These are phyloP conservation scores for Cynara cardunculus DNA, from an alignment of 129 eudicot species.

Conservation along the genomic window DNA sequence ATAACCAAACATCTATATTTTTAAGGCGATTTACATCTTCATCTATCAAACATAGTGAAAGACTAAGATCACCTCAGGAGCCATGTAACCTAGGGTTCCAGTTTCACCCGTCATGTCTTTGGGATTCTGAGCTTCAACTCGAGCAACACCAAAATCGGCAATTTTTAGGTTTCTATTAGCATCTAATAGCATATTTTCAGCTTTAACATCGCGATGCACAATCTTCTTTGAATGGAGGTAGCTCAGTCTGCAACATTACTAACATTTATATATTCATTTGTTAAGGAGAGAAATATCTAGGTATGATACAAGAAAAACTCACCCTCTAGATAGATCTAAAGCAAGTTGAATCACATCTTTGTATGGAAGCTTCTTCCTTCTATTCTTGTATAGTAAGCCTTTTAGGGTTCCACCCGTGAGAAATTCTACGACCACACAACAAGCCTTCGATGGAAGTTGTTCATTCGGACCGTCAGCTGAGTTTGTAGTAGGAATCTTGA, in stretches of 20 bases:
- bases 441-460: slow-evolving; percentile 73
- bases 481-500: slow-evolving; percentile 64
- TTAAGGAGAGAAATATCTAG: not conserved
- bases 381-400: slow-evolving; percentile 50
- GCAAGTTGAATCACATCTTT: slow-evolving; percentile 85
- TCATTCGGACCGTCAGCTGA: slow-evolving; percentile 43
- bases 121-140: slow-evolving; percentile 91
- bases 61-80: slow-evolving; percentile 74
- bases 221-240: slow-evolving; percentile 86
- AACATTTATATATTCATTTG: not conserved
- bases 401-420: slow-evolving; percentile 79
- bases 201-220: slow-evolving; percentile 93
- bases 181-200: slow-evolving; percentile 86
- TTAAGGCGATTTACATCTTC: not conserved
- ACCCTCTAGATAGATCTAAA: slow-evolving; percentile 86
- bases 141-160: slow-evolving; percentile 96
- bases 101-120: slow-evolving; percentile 95
- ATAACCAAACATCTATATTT: not conserved
- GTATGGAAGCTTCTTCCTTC: slow-evolving; percentile 78
- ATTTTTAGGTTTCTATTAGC: slow-evolving; percentile 56
- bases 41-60: not conserved
- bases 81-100: slow-evolving; percentile 96
- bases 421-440: slow-evolving; percentile 87
- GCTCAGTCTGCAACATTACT: slow-evolving; percentile 52
- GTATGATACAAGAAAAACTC: slow-evolving; percentile 11